Evolutionary conservation across 2,329 filamentous ascomycete species (phyloP).

Genomic region (Rachicladosporium sp.): DNA sequence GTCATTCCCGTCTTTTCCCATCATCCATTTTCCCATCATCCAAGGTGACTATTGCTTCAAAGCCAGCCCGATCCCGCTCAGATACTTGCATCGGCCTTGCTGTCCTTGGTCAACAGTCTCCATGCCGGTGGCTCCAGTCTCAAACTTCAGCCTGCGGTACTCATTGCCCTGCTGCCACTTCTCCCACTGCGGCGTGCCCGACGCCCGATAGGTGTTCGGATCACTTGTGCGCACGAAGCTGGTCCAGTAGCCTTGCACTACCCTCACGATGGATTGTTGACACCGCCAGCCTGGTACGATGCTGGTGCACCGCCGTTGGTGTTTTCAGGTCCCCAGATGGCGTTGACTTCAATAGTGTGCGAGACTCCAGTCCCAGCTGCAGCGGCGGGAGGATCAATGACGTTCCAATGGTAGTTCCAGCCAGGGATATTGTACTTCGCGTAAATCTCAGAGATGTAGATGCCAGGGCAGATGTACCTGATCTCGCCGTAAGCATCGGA

Average conservation of each 20-base stretch:
- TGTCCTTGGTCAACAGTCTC: slow-evolving; percentile 26
- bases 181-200: slow-evolving; percentile 39
- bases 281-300: slow-evolving; percentile 40
- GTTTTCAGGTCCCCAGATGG: slow-evolving; percentile 54
- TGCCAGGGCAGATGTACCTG: slow-evolving; percentile 51
- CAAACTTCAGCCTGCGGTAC: slow-evolving; percentile 24
- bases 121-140: slow-evolving; percentile 29
- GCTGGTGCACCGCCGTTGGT: slow-evolving; percentile 36
- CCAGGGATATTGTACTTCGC: slow-evolving; percentile 29
- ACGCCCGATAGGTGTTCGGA: slow-evolving; percentile 45
- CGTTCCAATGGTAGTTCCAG: slow-evolving; percentile 61
- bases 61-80: slow-evolving; percentile 36
- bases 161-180: slow-evolving; percentile 15
- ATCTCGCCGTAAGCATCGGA: slow-evolving; percentile 51
- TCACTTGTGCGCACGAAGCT: slow-evolving; percentile 56
- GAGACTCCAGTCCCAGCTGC: slow-evolving; percentile 48
- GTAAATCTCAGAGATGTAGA: slow-evolving; percentile 39
- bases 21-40: too few relatives aligned
- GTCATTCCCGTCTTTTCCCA: too few relatives aligned
- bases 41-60: slow-evolving; percentile 31
- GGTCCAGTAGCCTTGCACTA: slow-evolving; percentile 61
- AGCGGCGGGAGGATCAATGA: slow-evolving; percentile 45
- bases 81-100: slow-evolving; percentile 36
- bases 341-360: slow-evolving; percentile 54
- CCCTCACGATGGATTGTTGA: slow-evolving; percentile 46